phyloP scores from a whole-genome alignment of 1,284 basidiomycete genomes.

The Microbotryum intermedium region DNA sequence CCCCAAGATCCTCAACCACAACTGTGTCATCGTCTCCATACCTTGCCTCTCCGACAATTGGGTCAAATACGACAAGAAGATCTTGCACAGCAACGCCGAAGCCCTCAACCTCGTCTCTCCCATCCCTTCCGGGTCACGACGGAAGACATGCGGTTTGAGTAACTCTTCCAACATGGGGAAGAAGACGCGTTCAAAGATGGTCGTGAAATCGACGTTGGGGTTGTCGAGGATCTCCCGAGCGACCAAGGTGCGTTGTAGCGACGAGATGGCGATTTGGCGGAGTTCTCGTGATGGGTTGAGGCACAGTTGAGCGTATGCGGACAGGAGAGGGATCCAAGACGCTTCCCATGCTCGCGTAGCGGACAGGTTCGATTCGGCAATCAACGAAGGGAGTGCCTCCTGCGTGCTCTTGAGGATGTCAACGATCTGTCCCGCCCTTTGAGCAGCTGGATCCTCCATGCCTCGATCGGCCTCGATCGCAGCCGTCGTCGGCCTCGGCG shows the following conservation, averaged over 20 bases:
- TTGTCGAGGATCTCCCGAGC: conserved; percentile 59
- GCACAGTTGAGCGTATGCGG: conserved; percentile 72
- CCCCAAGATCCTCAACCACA: conserved; percentile 91
- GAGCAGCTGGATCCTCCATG: conserved; percentile 54
- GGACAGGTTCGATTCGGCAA: conserved; percentile 25
- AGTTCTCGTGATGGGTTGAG: conserved; percentile 76
- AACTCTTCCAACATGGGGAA: conserved; percentile 91
- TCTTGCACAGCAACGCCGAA: conserved; percentile 81
- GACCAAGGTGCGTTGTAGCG: conserved; percentile 79
- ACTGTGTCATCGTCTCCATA: conserved; percentile 54
- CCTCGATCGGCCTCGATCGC: conserved; percentile 11
- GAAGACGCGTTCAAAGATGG: conserved; percentile 79
- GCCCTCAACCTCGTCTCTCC: conserved; percentile 80
- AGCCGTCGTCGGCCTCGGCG: conserved; percentile 4
- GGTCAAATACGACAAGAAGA: conserved; percentile 85
- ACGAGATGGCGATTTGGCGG: conserved; percentile 70
- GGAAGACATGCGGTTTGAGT: conserved; percentile 70
- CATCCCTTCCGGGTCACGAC: conserved; percentile 75
- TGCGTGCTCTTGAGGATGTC: conserved; percentile 53
- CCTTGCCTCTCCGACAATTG: conserved; percentile 57
- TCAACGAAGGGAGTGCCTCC: conserved; percentile 28
- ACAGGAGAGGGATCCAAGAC: conserved; percentile 69
- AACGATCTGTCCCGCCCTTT: conserved; percentile 71
- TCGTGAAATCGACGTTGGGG: conserved; percentile 58
- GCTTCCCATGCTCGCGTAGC: conserved; percentile 57